Percentiles rank a stretch among this genome's conserved stretches.
phyloP scores from a whole-genome alignment of 2,329 filamentous ascomycete species.

The Byssoonygena ceratinophila region DNA sequence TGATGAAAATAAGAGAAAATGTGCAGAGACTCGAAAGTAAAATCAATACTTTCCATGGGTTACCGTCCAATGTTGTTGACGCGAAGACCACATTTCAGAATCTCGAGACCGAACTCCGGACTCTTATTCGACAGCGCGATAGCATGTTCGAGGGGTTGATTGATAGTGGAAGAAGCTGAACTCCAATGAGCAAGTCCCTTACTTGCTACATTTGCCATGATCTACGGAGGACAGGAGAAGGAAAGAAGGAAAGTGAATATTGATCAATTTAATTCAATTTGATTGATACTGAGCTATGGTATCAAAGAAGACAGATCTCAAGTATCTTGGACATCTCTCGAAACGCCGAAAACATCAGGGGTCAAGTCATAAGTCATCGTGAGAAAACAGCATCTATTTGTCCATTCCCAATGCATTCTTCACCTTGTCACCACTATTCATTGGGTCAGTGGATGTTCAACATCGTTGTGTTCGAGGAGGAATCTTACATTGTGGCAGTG shows the following conservation, averaged over 20 bases:
- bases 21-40: constrained; percentile 57
- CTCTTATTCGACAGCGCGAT: constrained; percentile 55
- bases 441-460: background rate
- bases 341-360: constrained; percentile 10
- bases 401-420: constrained; percentile 35
- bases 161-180: constrained; percentile 28
- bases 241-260: background rate
- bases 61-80: constrained; percentile 59
- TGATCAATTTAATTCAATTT: background rate
- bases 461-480: background rate
- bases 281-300: constrained; percentile 6
- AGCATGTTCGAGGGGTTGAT: constrained; percentile 63
- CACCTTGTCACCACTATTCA: constrained; percentile 35
- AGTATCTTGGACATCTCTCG: background rate
- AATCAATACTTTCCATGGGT: constrained; percentile 55
- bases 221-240: background rate
- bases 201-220: background rate
- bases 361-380: background rate
- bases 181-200: no score
- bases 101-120: constrained; percentile 53
- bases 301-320: constrained; percentile 9
- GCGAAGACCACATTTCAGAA: constrained; percentile 61
- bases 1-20: constrained; percentile 49
- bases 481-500: constrained; percentile 32
- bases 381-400: constrained; percentile 9